A percentile compares a stretch with the other conserved stretches of the same genome.
These are phyloP conservation scores for Acanthamoeba healyi DNA, from an alignment of 208 protist genomes.

Conservation along the genomic window DNA sequence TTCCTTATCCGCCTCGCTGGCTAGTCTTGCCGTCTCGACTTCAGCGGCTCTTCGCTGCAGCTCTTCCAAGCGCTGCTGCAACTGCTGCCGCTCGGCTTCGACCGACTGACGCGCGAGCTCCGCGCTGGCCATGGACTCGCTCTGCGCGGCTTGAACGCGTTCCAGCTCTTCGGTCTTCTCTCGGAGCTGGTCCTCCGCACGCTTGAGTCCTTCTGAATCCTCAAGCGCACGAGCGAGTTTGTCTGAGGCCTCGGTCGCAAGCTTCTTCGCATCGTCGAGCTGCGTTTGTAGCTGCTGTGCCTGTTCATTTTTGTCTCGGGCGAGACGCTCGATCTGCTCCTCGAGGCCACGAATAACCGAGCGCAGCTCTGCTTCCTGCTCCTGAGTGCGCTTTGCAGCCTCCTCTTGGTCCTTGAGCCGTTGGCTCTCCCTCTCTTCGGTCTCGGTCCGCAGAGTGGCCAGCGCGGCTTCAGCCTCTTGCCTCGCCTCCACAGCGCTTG, in stretches of 20 bases:
- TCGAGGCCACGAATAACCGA: background rate
- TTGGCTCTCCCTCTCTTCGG: too few species aligned
- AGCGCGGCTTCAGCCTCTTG: too few species aligned
- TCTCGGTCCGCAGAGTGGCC: too few species aligned
- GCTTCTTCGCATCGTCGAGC: background rate
- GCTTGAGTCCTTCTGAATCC: background rate
- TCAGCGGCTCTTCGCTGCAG: background rate
- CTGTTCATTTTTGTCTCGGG: background rate
- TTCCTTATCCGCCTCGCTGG: background rate
- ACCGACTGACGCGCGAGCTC: background rate
- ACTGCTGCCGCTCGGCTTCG: background rate
- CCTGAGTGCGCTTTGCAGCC: too few species aligned
- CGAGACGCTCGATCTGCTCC: background rate
- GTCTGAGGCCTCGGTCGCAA: background rate
- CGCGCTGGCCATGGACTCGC: background rate
- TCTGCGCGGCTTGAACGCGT: background rate
- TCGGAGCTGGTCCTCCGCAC: background rate
- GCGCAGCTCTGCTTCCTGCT: background rate
- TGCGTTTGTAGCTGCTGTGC: background rate
- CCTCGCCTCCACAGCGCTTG: too few species aligned
- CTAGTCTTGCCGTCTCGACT: background rate
- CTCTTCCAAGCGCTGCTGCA: background rate
- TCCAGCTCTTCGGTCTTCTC: background rate
- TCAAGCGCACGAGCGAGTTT: background rate
- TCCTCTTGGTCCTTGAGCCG: background rate